Conservation (phyloP, 2,329 filamentous ascomycete genomes). For the Leptographium radiaticola region DNA sequence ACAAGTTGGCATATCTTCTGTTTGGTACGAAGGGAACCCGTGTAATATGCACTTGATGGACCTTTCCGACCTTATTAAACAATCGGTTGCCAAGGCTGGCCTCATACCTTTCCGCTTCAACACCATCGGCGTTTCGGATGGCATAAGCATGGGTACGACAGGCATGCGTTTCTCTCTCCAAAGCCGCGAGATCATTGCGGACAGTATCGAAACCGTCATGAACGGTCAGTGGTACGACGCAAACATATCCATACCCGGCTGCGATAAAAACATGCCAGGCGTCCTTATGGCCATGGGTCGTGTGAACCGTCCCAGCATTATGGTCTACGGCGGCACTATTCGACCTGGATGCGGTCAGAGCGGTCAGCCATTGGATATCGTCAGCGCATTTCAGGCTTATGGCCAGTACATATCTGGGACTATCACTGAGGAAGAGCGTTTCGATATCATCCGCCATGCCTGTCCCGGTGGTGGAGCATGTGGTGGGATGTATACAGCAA, state of each 20-base stretch:
- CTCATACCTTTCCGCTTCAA: conserved; percentile 96
- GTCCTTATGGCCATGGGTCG: conserved; percentile 88
- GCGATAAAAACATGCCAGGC: conserved; percentile 99
- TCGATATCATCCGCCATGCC: conserved; percentile 87
- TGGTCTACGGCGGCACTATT: conserved; percentile 96
- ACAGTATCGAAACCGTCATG: conserved; percentile 98
- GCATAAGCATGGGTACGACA: conserved; percentile 94
- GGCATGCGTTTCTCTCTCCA: conserved; percentile 83
- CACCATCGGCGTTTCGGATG: conserved; percentile 94
- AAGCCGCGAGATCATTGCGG: conserved; percentile 90
- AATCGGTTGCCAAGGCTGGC: conserved; percentile 53
- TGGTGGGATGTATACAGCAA: conserved; percentile 74
- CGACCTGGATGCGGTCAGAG: conserved; percentile 72
- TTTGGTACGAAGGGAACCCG: conserved; percentile 96
- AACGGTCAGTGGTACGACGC: conserved; percentile 97
- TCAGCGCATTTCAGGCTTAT: conserved; percentile 96
- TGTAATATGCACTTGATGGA: conserved; percentile 99
- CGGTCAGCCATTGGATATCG: conserved; percentile 75
- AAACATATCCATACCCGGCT: conserved; percentile 92
- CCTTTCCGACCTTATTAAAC: conserved; percentile 61
- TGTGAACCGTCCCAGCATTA: conserved; percentile 85
- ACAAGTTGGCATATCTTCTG: conserved; percentile 93
- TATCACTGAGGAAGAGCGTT: conserved; percentile 81
- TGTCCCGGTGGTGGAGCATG: conserved; percentile 77
- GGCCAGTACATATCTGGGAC: conserved; percentile 87